Base-by-base conservation (phyloP, 2,329 filamentous ascomycete genomes). In the Curvularia eragrostidis region DNA sequence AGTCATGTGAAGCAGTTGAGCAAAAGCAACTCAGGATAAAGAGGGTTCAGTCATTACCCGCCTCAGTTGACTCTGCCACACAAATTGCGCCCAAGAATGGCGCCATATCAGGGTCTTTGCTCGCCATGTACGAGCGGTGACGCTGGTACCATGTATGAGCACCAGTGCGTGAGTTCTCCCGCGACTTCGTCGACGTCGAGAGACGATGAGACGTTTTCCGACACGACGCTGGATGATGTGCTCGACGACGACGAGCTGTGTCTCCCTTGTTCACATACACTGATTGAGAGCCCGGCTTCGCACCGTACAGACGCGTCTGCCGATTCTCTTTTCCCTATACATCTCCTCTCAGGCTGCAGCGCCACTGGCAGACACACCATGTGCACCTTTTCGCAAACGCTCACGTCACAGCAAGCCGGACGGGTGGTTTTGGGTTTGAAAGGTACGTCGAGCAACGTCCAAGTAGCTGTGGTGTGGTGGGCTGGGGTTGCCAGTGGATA, bases 271-370 rank as follows among this genome's bases (percentile, higher is more conserved):
- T 21, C 42, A 42, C 36, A 54, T 8, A 43, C 51, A 5, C 26
- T 63, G 49, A 53, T 28, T 26, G 26, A 50, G 18, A 41, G 23
- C 15, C 34, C 54, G 19, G 39, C 30, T 21, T 46, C 50, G 32
- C 52, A 52, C 19, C 19, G 24, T 23, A 18, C 54, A 42, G 42
- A 60, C 19, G 48, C 23, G 32, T 28, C 34, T 41, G 7, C 43
- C 21, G 36, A 50, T 44, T 21, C 52, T 9, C 41, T 67, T 48
- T 68, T 70, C 52, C 64, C 65, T 1, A 54, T 69, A 39, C 67
- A 72, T 58, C 67, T 71, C 42, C 48, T 70, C 24, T 66, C 68
- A 12, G 73, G 62, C 42, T 77, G 74, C 60, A 71, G 64, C 56
- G 54, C 64, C 12, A 61, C 62, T 39, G 66, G 56, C 9, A 57